Evolutionary conservation across 2,329 filamentous ascomycete genomes (phyloP).

Genomic region (Ceratocystis ficicola): DNA sequence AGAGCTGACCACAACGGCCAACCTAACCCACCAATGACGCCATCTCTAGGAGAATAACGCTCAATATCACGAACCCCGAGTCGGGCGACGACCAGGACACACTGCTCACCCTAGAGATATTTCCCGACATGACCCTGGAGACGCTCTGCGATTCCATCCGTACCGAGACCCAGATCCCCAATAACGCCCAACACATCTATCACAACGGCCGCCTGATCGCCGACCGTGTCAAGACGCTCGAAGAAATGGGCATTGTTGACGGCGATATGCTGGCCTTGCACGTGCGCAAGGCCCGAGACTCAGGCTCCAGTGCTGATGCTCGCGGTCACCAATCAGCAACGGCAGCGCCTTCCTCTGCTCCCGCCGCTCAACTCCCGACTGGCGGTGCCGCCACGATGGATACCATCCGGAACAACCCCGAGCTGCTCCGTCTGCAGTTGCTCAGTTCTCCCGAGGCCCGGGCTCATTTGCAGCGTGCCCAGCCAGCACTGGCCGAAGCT

Average conservation of each 20-base stretch:
- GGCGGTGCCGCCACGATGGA: constrained; percentile 25
- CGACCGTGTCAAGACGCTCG: constrained; percentile 68
- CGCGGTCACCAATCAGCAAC: constrained; percentile 26
- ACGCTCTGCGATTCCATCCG: constrained; percentile 81
- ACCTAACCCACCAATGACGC: not conserved
- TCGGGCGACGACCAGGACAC: constrained; percentile 51
- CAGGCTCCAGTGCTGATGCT: constrained; percentile 29
- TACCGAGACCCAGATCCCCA: constrained; percentile 64
- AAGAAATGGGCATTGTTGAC: constrained; percentile 67
- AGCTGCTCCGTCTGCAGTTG: constrained; percentile 71
- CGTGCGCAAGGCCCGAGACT: constrained; percentile 49
- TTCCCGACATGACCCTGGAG: constrained; percentile 67
- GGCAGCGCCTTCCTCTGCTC: constrained; percentile 23
- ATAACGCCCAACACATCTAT: constrained; percentile 68
- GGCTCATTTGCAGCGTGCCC: constrained; percentile 55
- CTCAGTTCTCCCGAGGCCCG: constrained; percentile 65
- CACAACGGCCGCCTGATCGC: constrained; percentile 74
- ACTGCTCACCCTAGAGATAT: constrained; percentile 70
- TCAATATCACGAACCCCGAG: constrained; percentile 68
- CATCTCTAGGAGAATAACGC: constrained; percentile 64
- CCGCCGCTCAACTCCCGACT: constrained; percentile 27
- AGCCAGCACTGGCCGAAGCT: constrained; percentile 64
- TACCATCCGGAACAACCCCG: constrained; percentile 48
- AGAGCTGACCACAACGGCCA: not conserved
- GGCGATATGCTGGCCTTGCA: constrained; percentile 89